A percentile compares a stretch with the other conserved stretches of the same genome.
phyloP scores from a whole-genome alignment of 805 yeast genomes.

The Danielia reshetovae region DNA sequence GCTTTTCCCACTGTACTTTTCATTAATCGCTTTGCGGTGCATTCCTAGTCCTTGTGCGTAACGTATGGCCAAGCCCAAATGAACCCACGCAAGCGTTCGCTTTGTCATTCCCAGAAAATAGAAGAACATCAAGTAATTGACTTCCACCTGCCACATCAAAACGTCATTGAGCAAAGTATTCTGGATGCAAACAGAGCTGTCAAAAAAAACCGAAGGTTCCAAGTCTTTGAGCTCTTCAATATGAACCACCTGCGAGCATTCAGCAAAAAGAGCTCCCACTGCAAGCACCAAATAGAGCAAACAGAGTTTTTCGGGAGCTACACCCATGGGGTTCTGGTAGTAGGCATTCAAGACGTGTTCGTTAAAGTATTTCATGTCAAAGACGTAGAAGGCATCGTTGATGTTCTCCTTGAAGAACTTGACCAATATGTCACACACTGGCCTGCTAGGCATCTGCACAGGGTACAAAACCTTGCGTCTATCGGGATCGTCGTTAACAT shows the following conservation, averaged over 20 bases:
- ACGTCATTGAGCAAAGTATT: conserved; percentile 32
- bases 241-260: conserved; percentile 18
- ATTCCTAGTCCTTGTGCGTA: conserved; percentile 41
- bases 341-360: conserved; percentile 23
- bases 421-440: conserved; percentile 6
- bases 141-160: conserved; percentile 40
- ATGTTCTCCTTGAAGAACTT: conserved; percentile 34
- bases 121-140: conserved; percentile 35
- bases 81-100: conserved; percentile 42
- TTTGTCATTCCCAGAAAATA: conserved; percentile 39
- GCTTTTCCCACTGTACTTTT: conserved; percentile 25
- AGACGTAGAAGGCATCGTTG: conserved; percentile 37
- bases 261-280: conserved; percentile 37
- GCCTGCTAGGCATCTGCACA: conserved; percentile 10
- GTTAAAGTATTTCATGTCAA: conserved; percentile 32
- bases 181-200: conserved; percentile 30
- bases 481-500: conserved; percentile 34
- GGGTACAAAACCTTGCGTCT: conserved; percentile 14
- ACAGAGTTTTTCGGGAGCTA: conserved; percentile 24
- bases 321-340: conserved; percentile 26
- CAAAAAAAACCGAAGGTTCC: conserved; percentile 24
- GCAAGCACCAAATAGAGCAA: conserved; percentile 38
- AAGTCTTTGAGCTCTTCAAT: conserved; percentile 7
- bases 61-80: conserved; percentile 39
- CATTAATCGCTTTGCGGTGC: conserved; percentile 36